Evolutionary conservation across 768 basidiomycete species (phyloP), one percentile per base, ranked within the genome.

Genomic region (Multifurca ochricompacta): DNA sequence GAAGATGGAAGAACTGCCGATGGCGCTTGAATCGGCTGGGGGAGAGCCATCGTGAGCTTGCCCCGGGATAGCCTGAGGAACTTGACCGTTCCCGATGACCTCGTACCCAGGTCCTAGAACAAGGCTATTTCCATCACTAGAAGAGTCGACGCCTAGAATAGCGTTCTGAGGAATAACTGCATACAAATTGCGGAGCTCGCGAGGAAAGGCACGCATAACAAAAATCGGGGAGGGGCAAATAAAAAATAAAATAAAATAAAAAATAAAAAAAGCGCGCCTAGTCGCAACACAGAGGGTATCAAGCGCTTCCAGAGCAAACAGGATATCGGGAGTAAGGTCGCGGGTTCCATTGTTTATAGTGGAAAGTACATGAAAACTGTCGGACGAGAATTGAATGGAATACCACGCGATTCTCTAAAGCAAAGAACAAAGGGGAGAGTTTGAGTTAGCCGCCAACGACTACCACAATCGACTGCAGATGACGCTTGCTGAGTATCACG

Each of bases 291-390:
- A 13, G 14, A 32, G 34, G 39, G 23, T 34, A 51, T 31, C 32
- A 13, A 36, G 40, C 6, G 45, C 50, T 57, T 52, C 56, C 56
- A 57, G 51, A 57, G 45, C 44, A 34, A n/a, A 18, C 25, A 36
- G 18, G 25, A 28, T 28, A 23, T 7, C 18, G n/a, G 21, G 16
- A 37, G 21, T 4, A 32, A 19, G 16, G 37, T 21, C 3, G 25
- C n/a, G 11, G 13, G 27, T 2, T 52, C 25, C 44, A 47, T 51
- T 44, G n/a, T 25, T 23, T 18, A 28, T 34, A 9, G 30, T 42
- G 10, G 30, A 10, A 6, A 11, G 18, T 4, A 13, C 32, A 35
- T 30, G 21, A 39, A 44, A 45, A 18, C 21, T 1, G 54, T 46
- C 21, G 30, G 54, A 27, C 49, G n/a, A 51, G 48, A 39, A 37